Percentiles rank a stretch among this genome's conserved stretches.
These are phyloP conservation scores for Phlyctochytrium planicorne DNA, from an alignment of 192 early-diverging fungal genomes.

Conservation along the genomic window DNA sequence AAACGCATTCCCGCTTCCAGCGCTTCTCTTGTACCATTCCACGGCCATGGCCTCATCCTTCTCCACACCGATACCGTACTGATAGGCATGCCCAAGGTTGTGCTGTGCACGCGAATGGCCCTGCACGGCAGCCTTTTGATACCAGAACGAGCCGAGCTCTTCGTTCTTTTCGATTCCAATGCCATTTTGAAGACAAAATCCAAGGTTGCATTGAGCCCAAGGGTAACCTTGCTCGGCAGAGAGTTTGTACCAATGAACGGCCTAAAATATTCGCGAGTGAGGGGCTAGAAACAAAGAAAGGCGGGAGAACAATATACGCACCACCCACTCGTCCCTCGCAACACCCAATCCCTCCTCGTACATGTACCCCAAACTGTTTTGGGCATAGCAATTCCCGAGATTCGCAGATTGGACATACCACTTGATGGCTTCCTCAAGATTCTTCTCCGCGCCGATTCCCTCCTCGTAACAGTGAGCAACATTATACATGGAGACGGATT, in stretches of 20 bases:
- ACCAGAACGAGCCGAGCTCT: conserved; percentile 46
- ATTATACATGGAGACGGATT: conserved; percentile 58
- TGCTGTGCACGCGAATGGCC: conserved; percentile 66
- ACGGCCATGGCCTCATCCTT: conserved; percentile 61
- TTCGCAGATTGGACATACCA: conserved; percentile 67
- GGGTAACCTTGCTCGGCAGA: conserved; percentile 73
- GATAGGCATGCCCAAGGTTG: conserved; percentile 79
- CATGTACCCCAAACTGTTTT: conserved; percentile 79
- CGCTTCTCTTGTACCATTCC: conserved; percentile 69
- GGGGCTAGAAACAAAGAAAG: not conserved
- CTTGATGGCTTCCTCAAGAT: conserved; percentile 26
- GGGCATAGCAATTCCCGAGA: conserved; percentile 70
- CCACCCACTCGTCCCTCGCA: conserved; percentile 47
- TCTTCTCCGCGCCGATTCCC: conserved; percentile 42
- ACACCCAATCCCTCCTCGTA: conserved; percentile 81
- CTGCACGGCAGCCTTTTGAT: conserved; percentile 50
- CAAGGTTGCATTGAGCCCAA: conserved; percentile 83
- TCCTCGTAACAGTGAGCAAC: conserved; percentile 62
- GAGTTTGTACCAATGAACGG: conserved; percentile 73
- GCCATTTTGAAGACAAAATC: conserved; percentile 72
- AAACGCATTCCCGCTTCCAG: conserved; percentile 62
- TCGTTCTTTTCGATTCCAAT: conserved; percentile 60
- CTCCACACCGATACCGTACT: conserved; percentile 78
- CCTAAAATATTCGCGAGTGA: conserved; percentile 36
- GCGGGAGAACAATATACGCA: conserved; percentile 10